Conservation (phyloP, 1,284 basidiomycete species). For the Erythrobasidium hasegawianum region DNA sequence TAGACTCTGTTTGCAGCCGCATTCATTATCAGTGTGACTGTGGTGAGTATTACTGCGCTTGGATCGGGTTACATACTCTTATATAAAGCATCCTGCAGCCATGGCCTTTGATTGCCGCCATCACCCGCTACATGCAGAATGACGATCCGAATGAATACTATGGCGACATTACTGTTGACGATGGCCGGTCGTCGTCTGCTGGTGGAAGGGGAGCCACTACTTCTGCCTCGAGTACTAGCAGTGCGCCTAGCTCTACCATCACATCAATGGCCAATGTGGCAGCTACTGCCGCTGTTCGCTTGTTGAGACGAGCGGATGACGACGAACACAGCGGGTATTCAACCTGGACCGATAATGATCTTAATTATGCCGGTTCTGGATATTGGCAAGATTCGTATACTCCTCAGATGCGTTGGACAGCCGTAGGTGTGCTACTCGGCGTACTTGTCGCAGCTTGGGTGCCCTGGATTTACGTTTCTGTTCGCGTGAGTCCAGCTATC, state of each 20-base stretch:
- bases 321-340: neutral
- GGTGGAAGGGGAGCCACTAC: neutral
- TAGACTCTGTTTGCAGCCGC: conserved; percentile 26
- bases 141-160: neutral
- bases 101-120: conserved; percentile 27
- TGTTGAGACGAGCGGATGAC: neutral
- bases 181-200: neutral
- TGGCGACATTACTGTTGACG: neutral
- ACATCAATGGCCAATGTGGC: neutral
- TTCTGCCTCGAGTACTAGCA: neutral
- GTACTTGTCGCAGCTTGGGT: conserved; percentile 26
- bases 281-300: neutral
- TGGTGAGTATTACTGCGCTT: conserved; percentile 8
- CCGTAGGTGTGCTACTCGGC: conserved; percentile 24
- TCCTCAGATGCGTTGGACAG: conserved; percentile 16
- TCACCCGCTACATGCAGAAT: conserved; percentile 15
- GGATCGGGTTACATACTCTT: neutral
- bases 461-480: conserved; percentile 20
- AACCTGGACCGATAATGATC: neutral
- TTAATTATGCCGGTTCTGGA: neutral
- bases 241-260: neutral
- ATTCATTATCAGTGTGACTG: conserved; percentile 18
- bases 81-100: conserved; percentile 5
- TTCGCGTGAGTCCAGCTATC: conserved; percentile 2
- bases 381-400: conserved; percentile 13